These are phyloP conservation scores for Crataegus laevigata DNA, from an alignment of 306 rosid species.

Conservation along the genomic window DNA sequence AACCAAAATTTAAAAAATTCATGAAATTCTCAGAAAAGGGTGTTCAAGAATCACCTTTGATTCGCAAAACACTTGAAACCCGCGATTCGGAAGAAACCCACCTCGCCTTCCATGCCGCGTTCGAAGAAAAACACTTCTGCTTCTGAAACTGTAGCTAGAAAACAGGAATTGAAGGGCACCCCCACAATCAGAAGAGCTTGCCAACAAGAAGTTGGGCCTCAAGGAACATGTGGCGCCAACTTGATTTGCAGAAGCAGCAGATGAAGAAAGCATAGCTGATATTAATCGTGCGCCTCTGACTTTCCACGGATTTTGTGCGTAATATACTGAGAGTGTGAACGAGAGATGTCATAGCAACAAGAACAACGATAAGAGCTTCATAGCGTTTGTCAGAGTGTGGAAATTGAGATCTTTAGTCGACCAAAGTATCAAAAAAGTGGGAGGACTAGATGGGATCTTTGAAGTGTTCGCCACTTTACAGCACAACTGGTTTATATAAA, in stretches of 20 bases:
- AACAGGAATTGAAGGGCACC: conserved; percentile 20
- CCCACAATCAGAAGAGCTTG: conserved; percentile 13
- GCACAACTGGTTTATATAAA: not conserved
- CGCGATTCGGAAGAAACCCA: conserved; percentile 16
- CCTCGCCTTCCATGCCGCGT: conserved; percentile 9
- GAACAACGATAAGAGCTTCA: not conserved
- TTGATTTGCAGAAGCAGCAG: conserved; percentile 9
- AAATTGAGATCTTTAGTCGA: not conserved
- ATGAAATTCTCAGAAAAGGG: not conserved
- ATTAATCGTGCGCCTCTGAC: not conserved
- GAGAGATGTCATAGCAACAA: not conserved
- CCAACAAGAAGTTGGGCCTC: conserved; percentile 9
- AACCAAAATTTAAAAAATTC: not conserved
- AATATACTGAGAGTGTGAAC: not conserved
- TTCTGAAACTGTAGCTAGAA: conserved; percentile 10
- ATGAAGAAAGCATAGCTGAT: not conserved
- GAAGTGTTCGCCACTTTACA: not conserved
- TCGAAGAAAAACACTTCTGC: not conserved
- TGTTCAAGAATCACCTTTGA: conserved; percentile 33
- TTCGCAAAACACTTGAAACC: conserved; percentile 38
- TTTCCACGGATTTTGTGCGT: not conserved
- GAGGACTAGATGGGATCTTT: not conserved
- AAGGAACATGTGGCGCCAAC: conserved; percentile 17
- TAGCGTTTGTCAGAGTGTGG: not conserved
- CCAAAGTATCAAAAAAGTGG: not conserved